Conservation (phyloP, 1,139 yeast genomes). For the Zygotorulaspora mrakii region DNA sequence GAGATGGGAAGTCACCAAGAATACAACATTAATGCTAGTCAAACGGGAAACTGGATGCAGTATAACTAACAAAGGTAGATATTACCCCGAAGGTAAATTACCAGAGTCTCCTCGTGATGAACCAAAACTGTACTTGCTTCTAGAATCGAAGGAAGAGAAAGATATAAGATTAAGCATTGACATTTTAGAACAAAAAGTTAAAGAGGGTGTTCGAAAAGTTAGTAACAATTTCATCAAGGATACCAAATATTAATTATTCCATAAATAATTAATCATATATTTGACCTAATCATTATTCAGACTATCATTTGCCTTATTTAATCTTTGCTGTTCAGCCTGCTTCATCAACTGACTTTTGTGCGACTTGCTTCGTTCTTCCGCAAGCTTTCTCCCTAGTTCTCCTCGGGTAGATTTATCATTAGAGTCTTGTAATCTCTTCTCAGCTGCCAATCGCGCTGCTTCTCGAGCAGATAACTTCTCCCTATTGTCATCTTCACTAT, state of each 20-base stretch:
- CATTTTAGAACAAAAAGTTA: slow-evolving; percentile 55
- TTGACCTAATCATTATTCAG: slow-evolving; percentile 14
- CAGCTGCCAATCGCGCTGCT: slow-evolving; percentile 37
- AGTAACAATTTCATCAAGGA: slow-evolving; percentile 29
- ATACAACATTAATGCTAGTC: slow-evolving; percentile 60
- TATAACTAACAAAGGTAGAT: slow-evolving; percentile 79
- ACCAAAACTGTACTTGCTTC: slow-evolving; percentile 70
- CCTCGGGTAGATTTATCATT: slow-evolving; percentile 28
- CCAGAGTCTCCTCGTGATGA: slow-evolving; percentile 51
- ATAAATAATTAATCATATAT: slow-evolving; percentile 1
- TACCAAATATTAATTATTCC: slow-evolving; percentile 22
- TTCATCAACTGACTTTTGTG: slow-evolving; percentile 23
- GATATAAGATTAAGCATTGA: slow-evolving; percentile 66
- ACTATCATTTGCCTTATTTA: slow-evolving; percentile 10
- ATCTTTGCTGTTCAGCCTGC: slow-evolving; percentile 19
- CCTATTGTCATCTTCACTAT: slow-evolving; percentile 6
- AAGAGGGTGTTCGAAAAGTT: slow-evolving; percentile 49
- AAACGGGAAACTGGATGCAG: slow-evolving; percentile 74
- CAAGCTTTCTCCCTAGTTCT: slow-evolving; percentile 31
- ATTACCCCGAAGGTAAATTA: slow-evolving; percentile 53
- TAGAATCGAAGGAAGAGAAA: slow-evolving; percentile 70
- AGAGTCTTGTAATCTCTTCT: slow-evolving; percentile 28
- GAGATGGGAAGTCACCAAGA: slow-evolving; percentile 75
- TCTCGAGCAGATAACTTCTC: slow-evolving; percentile 27
- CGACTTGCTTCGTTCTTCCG: slow-evolving; percentile 29